These are phyloP conservation scores for Carex pumila DNA, from an alignment of 176 grass and related monocot species.

Conservation along the genomic window DNA sequence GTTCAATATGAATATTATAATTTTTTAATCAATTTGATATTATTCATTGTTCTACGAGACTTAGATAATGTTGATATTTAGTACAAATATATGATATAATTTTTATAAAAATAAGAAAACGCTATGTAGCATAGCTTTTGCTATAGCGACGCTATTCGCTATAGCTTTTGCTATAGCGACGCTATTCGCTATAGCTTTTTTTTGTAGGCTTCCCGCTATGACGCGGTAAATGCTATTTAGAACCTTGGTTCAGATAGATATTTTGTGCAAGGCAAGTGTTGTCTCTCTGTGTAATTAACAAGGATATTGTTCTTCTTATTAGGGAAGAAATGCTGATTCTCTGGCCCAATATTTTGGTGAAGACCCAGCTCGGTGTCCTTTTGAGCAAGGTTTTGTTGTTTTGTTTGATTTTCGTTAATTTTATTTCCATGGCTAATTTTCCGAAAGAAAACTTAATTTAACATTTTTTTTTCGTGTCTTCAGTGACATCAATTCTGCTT, in stretches of 20 bases:
- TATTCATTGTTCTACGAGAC: too few species aligned
- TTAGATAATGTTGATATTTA: too few species aligned
- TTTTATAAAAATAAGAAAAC: too few species aligned
- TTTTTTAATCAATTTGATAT: too few species aligned
- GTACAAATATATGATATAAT: too few species aligned
- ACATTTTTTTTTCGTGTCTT: slow-evolving; percentile 32
- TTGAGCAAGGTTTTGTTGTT: slow-evolving; percentile 84
- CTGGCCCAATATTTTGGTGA: slow-evolving; percentile 99
- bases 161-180: too few species aligned
- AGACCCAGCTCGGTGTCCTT: slow-evolving; percentile 93
- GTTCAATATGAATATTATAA: too few species aligned
- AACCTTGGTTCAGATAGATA: not conserved
- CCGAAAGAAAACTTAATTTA: slow-evolving; percentile 6
- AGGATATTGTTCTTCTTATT: slow-evolving; percentile 1
- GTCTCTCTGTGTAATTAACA: not conserved
- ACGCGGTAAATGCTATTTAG: too few species aligned
- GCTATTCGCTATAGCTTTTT: too few species aligned
- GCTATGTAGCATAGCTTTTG: too few species aligned
- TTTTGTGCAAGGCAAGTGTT: not conserved
- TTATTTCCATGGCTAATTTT: not conserved
- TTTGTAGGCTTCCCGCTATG: too few species aligned
- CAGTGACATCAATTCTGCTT: slow-evolving; percentile 95
- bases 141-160: too few species aligned
- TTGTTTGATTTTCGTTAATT: slow-evolving; percentile 2
- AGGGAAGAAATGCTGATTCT: slow-evolving; percentile 98